phyloP scores from a whole-genome alignment of 306 rosid genomes.

The Cicer pinnatifidum region DNA sequence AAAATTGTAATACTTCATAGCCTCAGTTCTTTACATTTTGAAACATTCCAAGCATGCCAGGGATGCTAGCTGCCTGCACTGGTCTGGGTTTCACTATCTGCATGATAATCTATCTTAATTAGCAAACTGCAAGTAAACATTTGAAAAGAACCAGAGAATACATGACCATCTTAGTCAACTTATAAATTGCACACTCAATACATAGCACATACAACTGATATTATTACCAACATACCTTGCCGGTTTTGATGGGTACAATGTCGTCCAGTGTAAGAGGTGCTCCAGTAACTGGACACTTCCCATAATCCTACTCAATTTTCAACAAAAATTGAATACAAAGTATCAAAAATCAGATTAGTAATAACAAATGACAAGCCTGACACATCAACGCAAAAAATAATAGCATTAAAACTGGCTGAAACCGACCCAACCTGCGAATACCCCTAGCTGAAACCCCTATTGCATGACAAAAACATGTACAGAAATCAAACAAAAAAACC shows the following conservation, averaged over 20 bases:
- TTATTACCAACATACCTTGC: slow-evolving; percentile 67
- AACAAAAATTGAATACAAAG: slow-evolving; percentile 33
- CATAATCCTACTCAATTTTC: slow-evolving; percentile 70
- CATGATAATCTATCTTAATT: slow-evolving; percentile 46
- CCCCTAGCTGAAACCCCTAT: not conserved
- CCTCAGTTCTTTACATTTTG: slow-evolving; percentile 74
- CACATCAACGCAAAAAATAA: not conserved
- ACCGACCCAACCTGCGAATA: not conserved
- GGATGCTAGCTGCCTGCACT: slow-evolving; percentile 97
- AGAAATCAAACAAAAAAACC: not conserved
- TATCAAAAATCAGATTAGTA: slow-evolving; percentile 38
- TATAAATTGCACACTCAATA: not conserved
- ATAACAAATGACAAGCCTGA: not conserved
- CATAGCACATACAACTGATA: slow-evolving; percentile 2
- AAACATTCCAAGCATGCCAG: slow-evolving; percentile 99
- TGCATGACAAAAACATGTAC: not conserved
- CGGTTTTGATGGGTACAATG: slow-evolving; percentile 80
- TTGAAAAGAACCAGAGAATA: slow-evolving; percentile 19
- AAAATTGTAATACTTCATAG: slow-evolving; percentile 21
- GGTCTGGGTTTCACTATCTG: slow-evolving; percentile 99
- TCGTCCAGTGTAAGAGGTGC: slow-evolving; percentile 80
- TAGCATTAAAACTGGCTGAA: not conserved
- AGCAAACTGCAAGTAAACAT: slow-evolving; percentile 22
- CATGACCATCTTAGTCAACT: not conserved
- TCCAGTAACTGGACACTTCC: slow-evolving; percentile 94